Base-by-base conservation (phyloP, 192 early-diverging fungal species). In the Coemansia sp. region DNA sequence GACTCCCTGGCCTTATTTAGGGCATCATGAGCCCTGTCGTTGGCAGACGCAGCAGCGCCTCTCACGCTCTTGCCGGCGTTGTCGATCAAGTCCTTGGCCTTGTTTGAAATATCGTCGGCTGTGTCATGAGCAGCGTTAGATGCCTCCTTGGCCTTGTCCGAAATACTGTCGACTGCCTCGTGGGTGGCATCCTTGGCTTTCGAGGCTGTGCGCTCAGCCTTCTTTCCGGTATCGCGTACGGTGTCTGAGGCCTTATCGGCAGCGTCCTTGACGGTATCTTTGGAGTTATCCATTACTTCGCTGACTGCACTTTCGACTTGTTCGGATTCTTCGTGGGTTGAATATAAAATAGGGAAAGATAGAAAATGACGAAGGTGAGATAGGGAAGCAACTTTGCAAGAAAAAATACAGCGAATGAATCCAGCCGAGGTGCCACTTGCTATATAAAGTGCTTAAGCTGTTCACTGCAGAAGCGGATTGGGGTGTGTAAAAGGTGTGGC, bases 31-130 rank as follows among this genome's bases (percentile, higher is more conserved):
- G 80, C 80, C 67, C 74, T 82, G 31, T 69, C 68, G 59, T 81
- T 81, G 33, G 74, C 79, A 10, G 38, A 66, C 8, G 71, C 46
- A 0, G 79, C 79, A 4, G 74, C 79, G 7, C 73, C 74, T 60
- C 72, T 75, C 62, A 81, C 74, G 67, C 68, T 81, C 74, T 76
- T 81, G 68, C 79, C 71, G 2, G 79, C 79, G 65, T 66, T 75
- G 59, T 76, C 79, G 18, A 81, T 3, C 43, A 76, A 55, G 27
- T 71, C 71, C 63, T 75, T 73, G 68, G 79, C 79, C 54, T 68
- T 72, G 46, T 65, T 64, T 2, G 72, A 60, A 9, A 69, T 72
- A 24, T 74, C 51, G 46, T 71, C 31, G 11, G 70, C 65, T 3
- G 79, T 74, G 49, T 81, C 79, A 22, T 44, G 34, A 11, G 66